Evolutionary conservation across 2,329 filamentous ascomycete species (phyloP), one percentile per base, ranked within the genome.

Genomic region (Alternaria panax): DNA sequence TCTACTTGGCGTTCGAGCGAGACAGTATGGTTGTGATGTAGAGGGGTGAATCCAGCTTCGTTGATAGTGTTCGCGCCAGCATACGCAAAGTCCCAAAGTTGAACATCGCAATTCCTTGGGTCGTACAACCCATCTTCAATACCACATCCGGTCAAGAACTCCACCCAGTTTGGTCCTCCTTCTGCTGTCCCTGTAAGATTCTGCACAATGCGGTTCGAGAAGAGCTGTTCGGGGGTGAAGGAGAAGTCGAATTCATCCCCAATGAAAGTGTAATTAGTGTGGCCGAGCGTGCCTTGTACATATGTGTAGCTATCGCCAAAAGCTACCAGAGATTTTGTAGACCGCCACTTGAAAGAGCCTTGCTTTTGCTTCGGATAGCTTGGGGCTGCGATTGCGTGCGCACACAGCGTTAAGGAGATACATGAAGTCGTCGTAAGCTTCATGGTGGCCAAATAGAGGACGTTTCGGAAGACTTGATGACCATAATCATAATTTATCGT

Each of bases 11-110:
- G 81, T 45, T 81, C 80, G 14, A 86, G 75, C 1, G 80, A 79
- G 18, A 83, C 75, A 2, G 82, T 84, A 66, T 77, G 84, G 63
- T 82, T 79, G 68, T 85, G 83, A 60, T 87, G 85, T 6, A 83
- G 77, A 0, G 83, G 79, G 1, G 82, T 82, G 63, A 69, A 57
- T 14, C 51, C 62, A 6, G 38, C 52, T 34, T 80, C 80, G 51
- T 60, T 45, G 7, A 81, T 81, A 18, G 85, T 80, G 55, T 86
- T 82, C 0, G 83, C 79, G 3, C 85, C 85, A 1, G 82, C 84
- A 60, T 85, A 86, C 0, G 84, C 84, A 65, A 86, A 86, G 56
- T 86, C 81, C 84, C 84, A 87, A 0, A 87, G 76, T 52, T 86
- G 82, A 11, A 73, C 76, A 9, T 76, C 62, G 65, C 85, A 86